A percentile compares a stretch with the other conserved stretches of the same genome.
Conservation (phyloP, 306 rosid species). For the Gleditsia sinensis region DNA sequence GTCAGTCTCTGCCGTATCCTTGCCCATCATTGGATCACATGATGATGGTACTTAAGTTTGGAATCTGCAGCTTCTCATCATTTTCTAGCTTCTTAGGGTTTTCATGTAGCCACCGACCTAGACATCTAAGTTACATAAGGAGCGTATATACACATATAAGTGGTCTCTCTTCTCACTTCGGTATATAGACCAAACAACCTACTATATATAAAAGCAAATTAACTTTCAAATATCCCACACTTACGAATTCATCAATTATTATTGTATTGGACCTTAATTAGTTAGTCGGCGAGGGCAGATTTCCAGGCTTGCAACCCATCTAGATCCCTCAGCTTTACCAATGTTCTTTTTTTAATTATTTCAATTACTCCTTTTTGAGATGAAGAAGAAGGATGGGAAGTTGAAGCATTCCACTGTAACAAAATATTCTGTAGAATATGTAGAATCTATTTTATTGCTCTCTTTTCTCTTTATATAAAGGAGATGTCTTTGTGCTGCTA, state of each 20-base stretch:
- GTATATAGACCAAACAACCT: neutral
- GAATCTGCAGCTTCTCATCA: slow-evolving; percentile 12
- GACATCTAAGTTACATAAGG: slow-evolving; percentile 1
- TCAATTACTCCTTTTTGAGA: slow-evolving; percentile 30
- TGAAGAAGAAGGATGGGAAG: slow-evolving; percentile 23
- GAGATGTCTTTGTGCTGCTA: slow-evolving; percentile 55
- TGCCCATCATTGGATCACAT: slow-evolving; percentile 33
- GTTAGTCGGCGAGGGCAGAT: neutral
- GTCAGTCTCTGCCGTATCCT: slow-evolving; percentile 25
- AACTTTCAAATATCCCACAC: neutral
- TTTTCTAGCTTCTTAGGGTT: slow-evolving; percentile 39
- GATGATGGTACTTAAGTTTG: too few relatives aligned
- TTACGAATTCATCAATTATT: neutral
- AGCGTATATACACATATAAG: neutral
- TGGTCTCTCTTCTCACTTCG: slow-evolving; percentile 8
- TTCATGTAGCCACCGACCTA: slow-evolving; percentile 19
- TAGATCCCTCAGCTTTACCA: slow-evolving; percentile 47
- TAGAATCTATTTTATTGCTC: slow-evolving; percentile 64
- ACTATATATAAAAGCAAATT: neutral
- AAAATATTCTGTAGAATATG: slow-evolving; percentile 49
- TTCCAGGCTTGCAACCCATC: slow-evolving; percentile 42
- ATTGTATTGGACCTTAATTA: neutral
- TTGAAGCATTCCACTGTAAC: slow-evolving; percentile 38
- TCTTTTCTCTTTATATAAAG: slow-evolving; percentile 55
- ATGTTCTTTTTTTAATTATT: neutral